A percentile compares a stretch with the other conserved stretches of the same genome.
These are phyloP conservation scores for Penicillium decumbens DNA, from an alignment of 2,329 filamentous ascomycete species.

Conservation along the genomic window DNA sequence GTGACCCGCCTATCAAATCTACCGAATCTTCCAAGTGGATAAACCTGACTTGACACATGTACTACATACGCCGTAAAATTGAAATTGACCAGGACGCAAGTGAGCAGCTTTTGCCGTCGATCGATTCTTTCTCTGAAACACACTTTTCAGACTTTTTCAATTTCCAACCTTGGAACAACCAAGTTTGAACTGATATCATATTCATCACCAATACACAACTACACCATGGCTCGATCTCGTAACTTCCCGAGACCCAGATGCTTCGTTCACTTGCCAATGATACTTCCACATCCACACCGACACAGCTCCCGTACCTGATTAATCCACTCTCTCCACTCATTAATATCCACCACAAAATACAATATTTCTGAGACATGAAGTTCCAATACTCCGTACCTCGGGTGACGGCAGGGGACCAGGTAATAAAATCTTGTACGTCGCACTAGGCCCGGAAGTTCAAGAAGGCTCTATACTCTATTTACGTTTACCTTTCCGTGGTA, in stretches of 20 bases:
- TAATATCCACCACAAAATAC: neutral
- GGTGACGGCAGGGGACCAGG: conserved; percentile 9
- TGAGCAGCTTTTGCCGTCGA: neutral
- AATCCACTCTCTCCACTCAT: neutral
- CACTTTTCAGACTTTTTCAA: neutral
- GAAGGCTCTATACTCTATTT: neutral
- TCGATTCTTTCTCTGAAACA: neutral
- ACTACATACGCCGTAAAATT: too few relatives aligned
- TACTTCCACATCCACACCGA: neutral
- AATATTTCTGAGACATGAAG: conserved; percentile 10
- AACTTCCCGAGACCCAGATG: neutral
- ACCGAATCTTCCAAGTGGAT: neutral
- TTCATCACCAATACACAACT: neutral
- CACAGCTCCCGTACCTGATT: neutral
- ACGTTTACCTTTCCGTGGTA: neutral
- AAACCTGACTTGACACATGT: neutral
- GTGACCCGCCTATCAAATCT: neutral
- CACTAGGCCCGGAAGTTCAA: neutral
- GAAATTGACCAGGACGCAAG: neutral
- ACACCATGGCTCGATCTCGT: neutral
- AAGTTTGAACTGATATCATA: neutral
- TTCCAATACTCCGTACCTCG: neutral
- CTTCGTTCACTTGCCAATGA: neutral
- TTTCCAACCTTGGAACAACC: neutral
- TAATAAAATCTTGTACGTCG: conserved; percentile 8